A percentile compares a stretch with the other conserved stretches of the same genome.
Evolutionary conservation across 768 basidiomycete species (phyloP).

Genomic region (Hortiboletus flavorubellus): DNA sequence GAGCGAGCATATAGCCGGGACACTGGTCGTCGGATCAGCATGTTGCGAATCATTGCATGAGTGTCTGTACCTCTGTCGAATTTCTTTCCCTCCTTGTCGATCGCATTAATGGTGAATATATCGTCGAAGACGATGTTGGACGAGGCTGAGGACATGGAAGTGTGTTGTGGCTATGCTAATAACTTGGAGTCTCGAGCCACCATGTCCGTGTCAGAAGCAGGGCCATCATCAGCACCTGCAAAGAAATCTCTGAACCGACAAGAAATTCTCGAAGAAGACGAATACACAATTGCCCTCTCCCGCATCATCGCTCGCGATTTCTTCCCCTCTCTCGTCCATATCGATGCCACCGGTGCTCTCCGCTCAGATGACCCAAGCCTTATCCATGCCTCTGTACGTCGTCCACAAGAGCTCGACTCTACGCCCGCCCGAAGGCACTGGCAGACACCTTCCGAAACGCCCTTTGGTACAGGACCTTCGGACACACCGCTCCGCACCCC

Average conservation of each 20-base stretch:
- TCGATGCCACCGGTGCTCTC: slow-evolving; percentile 85
- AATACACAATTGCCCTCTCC: slow-evolving; percentile 87
- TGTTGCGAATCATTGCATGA: not conserved
- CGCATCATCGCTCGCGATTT: slow-evolving; percentile 96
- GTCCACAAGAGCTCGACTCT: slow-evolving; percentile 56
- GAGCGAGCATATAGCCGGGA: slow-evolving; percentile 88
- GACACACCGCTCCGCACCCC: slow-evolving; percentile 65
- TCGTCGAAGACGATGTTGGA: slow-evolving; percentile 91
- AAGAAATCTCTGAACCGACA: slow-evolving; percentile 70
- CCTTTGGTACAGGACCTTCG: slow-evolving; percentile 52
- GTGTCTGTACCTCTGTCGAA: slow-evolving; percentile 84
- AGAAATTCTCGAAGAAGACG: slow-evolving; percentile 83
- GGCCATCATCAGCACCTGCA: slow-evolving; percentile 24
- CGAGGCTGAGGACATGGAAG: slow-evolving; percentile 51
- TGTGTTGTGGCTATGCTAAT: slow-evolving; percentile 11
- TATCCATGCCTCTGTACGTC: slow-evolving; percentile 73
- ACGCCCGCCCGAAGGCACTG: slow-evolving; percentile 46
- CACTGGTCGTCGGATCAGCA: slow-evolving; percentile 30
- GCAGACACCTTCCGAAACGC: slow-evolving; percentile 60
- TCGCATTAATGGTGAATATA: slow-evolving; percentile 80
- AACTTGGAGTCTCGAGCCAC: not conserved
- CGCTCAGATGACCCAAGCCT: slow-evolving; percentile 70
- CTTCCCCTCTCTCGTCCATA: slow-evolving; percentile 89
- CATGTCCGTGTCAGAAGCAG: slow-evolving; percentile 33
- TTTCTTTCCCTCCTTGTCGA: slow-evolving; percentile 93